phyloP scores from a whole-genome alignment of 1,139 yeast genomes.

The Taphrina betulina region DNA sequence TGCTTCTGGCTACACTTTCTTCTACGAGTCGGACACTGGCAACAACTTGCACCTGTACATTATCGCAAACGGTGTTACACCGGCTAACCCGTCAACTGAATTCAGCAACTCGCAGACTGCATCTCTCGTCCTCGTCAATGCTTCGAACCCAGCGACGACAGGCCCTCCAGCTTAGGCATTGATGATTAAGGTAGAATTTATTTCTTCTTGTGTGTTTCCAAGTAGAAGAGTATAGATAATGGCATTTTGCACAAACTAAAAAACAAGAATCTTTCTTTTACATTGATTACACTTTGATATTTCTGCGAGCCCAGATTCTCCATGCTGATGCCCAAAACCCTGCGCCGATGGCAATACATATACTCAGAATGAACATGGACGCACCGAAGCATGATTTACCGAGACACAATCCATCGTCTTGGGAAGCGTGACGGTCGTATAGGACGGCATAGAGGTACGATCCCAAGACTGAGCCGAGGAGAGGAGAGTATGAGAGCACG shows the following conservation, averaged over 20 bases:
- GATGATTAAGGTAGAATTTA: no score
- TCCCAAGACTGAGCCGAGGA: slow-evolving; percentile 25
- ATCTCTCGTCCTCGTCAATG: no score
- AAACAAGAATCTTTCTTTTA: no score
- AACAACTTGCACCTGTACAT: neutral
- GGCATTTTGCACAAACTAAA: no score
- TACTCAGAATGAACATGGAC: slow-evolving; percentile 1
- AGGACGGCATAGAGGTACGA: slow-evolving; percentile 22
- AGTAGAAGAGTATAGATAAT: no score
- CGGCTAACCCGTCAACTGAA: no score
- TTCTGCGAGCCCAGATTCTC: slow-evolving; percentile 19
- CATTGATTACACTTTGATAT: neutral
- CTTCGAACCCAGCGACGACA: no score
- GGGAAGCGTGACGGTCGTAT: slow-evolving; percentile 9
- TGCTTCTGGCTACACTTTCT: neutral
- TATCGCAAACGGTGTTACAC: neutral
- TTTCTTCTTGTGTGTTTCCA: no score
- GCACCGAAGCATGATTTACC: slow-evolving; percentile 8
- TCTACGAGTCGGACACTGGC: neutral
- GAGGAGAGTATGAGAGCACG: slow-evolving; percentile 24
- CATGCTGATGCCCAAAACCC: slow-evolving; percentile 7
- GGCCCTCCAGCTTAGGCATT: no score
- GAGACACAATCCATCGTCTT: slow-evolving; percentile 1
- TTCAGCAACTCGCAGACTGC: no score
- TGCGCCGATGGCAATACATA: neutral